Conservation (phyloP, 345 rosid species). For the Eucalyptus marginata region DNA sequence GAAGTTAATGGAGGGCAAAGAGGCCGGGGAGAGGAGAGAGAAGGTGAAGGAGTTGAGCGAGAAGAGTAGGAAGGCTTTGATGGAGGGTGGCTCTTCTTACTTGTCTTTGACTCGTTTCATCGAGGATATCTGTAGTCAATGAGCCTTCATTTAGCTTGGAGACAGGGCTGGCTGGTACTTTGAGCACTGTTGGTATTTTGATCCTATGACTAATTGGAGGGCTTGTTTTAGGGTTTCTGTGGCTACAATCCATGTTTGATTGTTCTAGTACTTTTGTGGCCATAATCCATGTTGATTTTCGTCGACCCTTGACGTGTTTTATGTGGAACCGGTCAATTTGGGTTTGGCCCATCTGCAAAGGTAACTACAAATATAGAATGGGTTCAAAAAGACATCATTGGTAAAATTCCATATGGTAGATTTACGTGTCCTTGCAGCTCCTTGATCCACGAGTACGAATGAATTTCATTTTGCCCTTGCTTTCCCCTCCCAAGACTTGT, state of each 20-base stretch:
- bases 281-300: not conserved
- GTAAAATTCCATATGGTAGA: not conserved
- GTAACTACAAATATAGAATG: too few species aligned
- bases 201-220: not conserved
- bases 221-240: not conserved
- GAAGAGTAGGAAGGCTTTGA: constrained; percentile 9
- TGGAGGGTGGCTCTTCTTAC: constrained; percentile 35
- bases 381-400: not conserved
- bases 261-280: not conserved
- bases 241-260: not conserved
- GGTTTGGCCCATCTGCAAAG: too few species aligned
- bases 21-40: constrained; percentile 1
- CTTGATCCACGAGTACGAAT: not conserved
- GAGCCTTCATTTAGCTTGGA: not conserved
- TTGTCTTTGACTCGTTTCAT: constrained; percentile 7
- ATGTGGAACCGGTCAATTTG: not conserved
- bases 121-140: not conserved
- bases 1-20: constrained; percentile 16
- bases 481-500: not conserved
- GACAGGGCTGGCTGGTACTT: not conserved
- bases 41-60: constrained; percentile 16
- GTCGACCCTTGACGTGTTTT: not conserved
- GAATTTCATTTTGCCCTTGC: not conserved
- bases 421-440: not conserved
- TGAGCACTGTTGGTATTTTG: not conserved